Base-by-base conservation (phyloP, 345 rosid genomes). In the Eucalyptus cloeziana region DNA sequence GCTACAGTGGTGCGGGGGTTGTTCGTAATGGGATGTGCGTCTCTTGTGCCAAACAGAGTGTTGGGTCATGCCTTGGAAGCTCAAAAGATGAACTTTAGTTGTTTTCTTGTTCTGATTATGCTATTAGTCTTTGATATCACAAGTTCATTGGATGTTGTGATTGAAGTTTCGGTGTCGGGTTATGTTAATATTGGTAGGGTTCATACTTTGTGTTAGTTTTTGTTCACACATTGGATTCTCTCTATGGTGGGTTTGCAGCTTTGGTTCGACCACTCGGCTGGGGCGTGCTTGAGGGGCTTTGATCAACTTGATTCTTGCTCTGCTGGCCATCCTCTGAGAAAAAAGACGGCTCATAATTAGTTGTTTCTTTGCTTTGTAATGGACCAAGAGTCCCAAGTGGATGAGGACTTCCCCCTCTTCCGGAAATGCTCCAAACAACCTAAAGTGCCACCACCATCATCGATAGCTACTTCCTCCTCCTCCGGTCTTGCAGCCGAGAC, bases 311-410 rank as follows among this genome's bases (percentile, higher is more conserved):
- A 40, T 76, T 76, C 30, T 43, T 76, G 8, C 83, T 76, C 83
- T 76, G 25, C 83, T 21, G 83, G 80, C 24, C 24, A 33, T 33
- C 80, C 21, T 69, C 44, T 33, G 8, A 16, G 4, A 40, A 64
- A 69, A 37, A 69, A 69, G 80, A 2, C 13, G 1, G 40, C 43
- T 33, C 24, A 7, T 37, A 33, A 44, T 76, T 76, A 76, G 45
- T 19, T 76, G 47, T 76, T 40, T 21, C 47, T 76, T 40, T 45
- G 83, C 47, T 37, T 76, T 19, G 87, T 76, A 43, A 87, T 89
- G 91, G 89, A 89, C 43, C 89, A 87, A 60, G 91, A 89, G 24
- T 79, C 91, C 50, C 49, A 16, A 37, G 47, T 89, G 16, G 91
- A 81, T 24, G 56, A 37, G n/a, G 67, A 43, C 64, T 89, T 89